Evolutionary conservation across 1,139 yeast genomes (phyloP).

Genomic region (Saccharomycopsis crataegensis): DNA sequence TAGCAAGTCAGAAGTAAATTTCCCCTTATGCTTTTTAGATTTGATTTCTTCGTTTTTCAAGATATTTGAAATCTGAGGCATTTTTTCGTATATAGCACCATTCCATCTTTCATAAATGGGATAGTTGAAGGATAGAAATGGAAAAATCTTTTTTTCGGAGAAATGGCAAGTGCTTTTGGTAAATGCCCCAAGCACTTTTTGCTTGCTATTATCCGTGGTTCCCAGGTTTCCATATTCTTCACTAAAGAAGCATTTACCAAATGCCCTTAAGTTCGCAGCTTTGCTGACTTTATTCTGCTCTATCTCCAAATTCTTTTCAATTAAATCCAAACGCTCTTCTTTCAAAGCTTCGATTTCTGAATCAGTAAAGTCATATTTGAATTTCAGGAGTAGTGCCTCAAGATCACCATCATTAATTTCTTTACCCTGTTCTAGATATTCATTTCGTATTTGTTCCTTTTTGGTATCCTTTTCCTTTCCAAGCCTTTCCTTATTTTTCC

Average conservation of each 20-base stretch:
- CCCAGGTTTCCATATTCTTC: constrained; percentile 8
- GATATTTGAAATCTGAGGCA: constrained; percentile 27
- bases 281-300: constrained; percentile 8
- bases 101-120: constrained; percentile 35
- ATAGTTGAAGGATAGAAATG: constrained; percentile 31
- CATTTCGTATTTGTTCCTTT: background rate
- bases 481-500: constrained; percentile 1
- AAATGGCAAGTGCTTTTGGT: constrained; percentile 16
- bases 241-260: constrained; percentile 25
- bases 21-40: constrained; percentile 1
- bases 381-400: constrained; percentile 3
- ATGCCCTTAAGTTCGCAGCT: constrained; percentile 24
- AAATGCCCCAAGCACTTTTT: background rate
- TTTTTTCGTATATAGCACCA: constrained; percentile 27
- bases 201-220: constrained; percentile 8
- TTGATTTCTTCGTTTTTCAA: constrained; percentile 4
- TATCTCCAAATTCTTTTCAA: constrained; percentile 1
- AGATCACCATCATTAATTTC: constrained; percentile 2
- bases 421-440: constrained; percentile 1
- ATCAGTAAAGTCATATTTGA: constrained; percentile 1
- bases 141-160: constrained; percentile 32
- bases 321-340: background rate
- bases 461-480: constrained; percentile 3
- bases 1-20: background rate
- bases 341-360: constrained; percentile 4